Evolutionary conservation across 2,329 filamentous ascomycete species (phyloP).

Genomic region (Cytospora piceae): DNA sequence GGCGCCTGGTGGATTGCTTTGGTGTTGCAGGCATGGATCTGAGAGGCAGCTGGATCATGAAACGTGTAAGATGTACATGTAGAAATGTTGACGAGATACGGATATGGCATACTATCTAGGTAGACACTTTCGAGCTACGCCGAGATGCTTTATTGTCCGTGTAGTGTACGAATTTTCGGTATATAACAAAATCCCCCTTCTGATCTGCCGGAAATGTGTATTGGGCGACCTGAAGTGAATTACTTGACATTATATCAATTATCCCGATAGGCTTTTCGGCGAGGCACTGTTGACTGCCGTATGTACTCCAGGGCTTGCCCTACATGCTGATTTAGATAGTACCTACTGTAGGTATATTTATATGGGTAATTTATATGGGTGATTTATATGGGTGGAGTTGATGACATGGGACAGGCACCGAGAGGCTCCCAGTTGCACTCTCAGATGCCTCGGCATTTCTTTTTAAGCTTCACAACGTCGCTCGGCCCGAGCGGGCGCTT

Average conservation of each 20-base stretch:
- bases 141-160: conserved; percentile 5
- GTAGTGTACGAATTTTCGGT: conserved; percentile 25
- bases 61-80: conserved; percentile 20
- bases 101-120: neutral
- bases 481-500: conserved; percentile 23
- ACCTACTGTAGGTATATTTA: no score
- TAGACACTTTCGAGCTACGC: conserved; percentile 12
- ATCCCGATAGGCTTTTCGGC: neutral
- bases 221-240: neutral
- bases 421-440: neutral
- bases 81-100: conserved; percentile 15
- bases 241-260: neutral
- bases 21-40: conserved; percentile 2
- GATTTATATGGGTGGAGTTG: conserved; percentile 8
- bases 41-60: conserved; percentile 1
- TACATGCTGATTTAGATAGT: no score
- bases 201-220: neutral
- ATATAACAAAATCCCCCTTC: conserved; percentile 18
- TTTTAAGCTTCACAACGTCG: conserved; percentile 21
- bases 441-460: conserved; percentile 26
- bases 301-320: no score
- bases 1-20: neutral
- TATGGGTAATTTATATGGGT: no score
- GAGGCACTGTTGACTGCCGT: conserved; percentile 11
- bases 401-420: conserved; percentile 4